Evolutionary conservation across 306 rosid genomes (phyloP).

Genomic region (Sesbania bispinosa): DNA sequence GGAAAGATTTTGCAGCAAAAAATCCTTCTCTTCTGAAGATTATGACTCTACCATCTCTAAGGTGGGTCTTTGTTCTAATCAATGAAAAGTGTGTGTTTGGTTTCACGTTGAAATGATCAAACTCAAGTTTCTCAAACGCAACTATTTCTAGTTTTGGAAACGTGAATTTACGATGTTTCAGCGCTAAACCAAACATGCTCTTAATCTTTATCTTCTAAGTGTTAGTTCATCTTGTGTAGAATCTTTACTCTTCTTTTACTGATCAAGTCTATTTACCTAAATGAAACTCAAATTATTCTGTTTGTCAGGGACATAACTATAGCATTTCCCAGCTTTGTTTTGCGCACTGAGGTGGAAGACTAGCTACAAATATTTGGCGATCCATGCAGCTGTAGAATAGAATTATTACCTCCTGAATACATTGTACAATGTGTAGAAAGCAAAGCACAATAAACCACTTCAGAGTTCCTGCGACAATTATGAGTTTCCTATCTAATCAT

Average conservation of each 20-base stretch:
- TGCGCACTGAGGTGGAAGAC: conserved; percentile 46
- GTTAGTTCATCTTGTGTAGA: too few species aligned
- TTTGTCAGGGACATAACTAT: conserved; percentile 63
- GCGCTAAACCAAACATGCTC: too few species aligned
- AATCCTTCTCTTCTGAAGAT: conserved; percentile 63
- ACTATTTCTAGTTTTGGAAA: too few species aligned
- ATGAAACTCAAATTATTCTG: neutral
- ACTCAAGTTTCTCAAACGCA: too few species aligned
- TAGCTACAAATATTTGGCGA: conserved; percentile 2
- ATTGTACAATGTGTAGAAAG: neutral
- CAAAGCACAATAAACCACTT: neutral
- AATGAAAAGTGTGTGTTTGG: too few species aligned
- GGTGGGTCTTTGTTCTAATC: conserved; percentile 40
- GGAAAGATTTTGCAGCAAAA: conserved; percentile 53
- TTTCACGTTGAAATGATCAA: too few species aligned
- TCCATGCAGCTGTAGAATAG: neutral
- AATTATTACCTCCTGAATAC: neutral
- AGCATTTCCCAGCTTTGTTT: conserved; percentile 75
- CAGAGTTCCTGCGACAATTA: neutral
- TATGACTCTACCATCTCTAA: conserved; percentile 68
- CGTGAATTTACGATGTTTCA: too few species aligned
- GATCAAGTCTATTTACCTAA: neutral
- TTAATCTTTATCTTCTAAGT: neutral
- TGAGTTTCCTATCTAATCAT: neutral
- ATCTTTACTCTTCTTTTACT: neutral